Percentiles rank a stretch among this genome's conserved stretches.
Evolutionary conservation across 2,329 filamentous ascomycete species (phyloP).

Genomic region (Tolypocladium guangdongense): DNA sequence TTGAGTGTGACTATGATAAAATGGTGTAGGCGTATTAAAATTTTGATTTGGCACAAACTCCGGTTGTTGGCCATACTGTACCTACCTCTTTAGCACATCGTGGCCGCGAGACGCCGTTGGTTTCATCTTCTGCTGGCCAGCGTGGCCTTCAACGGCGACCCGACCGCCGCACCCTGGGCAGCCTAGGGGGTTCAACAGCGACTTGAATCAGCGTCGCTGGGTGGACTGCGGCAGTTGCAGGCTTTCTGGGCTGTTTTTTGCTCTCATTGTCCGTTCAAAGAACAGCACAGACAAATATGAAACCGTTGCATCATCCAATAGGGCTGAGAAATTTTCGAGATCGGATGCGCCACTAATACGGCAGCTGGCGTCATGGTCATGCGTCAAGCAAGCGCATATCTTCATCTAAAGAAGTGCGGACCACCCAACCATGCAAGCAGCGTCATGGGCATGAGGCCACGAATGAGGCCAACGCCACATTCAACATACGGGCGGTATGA

Average conservation of each 20-base stretch:
- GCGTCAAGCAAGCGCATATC: background rate
- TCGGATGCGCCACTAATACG: background rate
- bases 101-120: slow-evolving; percentile 16
- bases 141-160: slow-evolving; percentile 6
- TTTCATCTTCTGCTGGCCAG: slow-evolving; percentile 12
- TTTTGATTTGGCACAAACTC: too few species aligned
- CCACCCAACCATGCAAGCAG: background rate
- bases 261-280: background rate
- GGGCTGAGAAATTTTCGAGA: background rate
- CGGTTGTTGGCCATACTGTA: background rate
- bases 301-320: background rate
- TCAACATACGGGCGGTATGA: too few species aligned
- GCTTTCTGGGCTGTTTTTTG: background rate
- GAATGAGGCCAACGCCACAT: background rate
- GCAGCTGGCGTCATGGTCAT: background rate
- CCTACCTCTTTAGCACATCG: too few species aligned
- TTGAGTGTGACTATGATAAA: too few species aligned
- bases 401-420: background rate
- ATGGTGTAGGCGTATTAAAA: too few species aligned
- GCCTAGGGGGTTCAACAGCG: background rate
- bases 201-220: background rate
- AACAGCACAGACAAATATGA: background rate
- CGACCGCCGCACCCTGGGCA: background rate
- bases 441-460: background rate
- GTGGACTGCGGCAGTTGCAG: background rate